Conservation (phyloP, 192 early-diverging fungal genomes). For the Dimargaris xerosporica region DNA sequence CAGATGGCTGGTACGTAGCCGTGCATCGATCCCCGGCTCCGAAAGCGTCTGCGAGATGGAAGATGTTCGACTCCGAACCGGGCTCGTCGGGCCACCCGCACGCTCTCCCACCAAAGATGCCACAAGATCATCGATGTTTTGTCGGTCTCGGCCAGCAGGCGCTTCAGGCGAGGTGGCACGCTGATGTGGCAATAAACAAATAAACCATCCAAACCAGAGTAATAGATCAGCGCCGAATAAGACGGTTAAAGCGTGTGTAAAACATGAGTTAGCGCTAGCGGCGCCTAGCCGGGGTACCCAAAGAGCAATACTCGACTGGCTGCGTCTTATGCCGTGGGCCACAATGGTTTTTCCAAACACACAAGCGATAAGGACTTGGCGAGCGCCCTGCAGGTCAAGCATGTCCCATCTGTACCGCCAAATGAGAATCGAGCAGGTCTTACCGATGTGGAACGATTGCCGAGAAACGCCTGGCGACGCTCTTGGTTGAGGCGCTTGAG, state of each 20-base stretch:
- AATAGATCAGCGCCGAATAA: not conserved
- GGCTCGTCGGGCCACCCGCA: slow-evolving; percentile 12
- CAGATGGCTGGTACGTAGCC: slow-evolving; percentile 12
- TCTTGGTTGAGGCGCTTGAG: slow-evolving; percentile 69
- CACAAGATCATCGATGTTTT: slow-evolving; percentile 77
- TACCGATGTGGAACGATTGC: slow-evolving; percentile 7
- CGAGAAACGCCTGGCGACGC: slow-evolving; percentile 32
- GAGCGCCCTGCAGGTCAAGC: too few relatives aligned
- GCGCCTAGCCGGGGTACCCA: not conserved
- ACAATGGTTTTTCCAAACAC: too few relatives aligned
- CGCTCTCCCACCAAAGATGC: slow-evolving; percentile 65
- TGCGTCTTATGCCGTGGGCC: too few relatives aligned
- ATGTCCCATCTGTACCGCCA: too few relatives aligned
- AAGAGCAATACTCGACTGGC: not conserved
- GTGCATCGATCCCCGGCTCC: slow-evolving; percentile 17
- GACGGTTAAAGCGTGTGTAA: not conserved
- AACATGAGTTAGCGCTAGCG: not conserved
- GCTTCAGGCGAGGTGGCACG: not conserved
- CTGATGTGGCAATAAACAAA: slow-evolving; percentile 11
- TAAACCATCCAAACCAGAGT: not conserved
- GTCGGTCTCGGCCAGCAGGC: slow-evolving; percentile 25
- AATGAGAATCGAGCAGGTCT: too few relatives aligned
- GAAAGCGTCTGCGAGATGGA: slow-evolving; percentile 10
- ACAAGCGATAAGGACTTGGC: too few relatives aligned
- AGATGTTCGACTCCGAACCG: not conserved